A percentile compares a stretch with the other conserved stretches of the same genome.
These are phyloP conservation scores for Phytopythium cucurbitacearum DNA, from an alignment of 352 stramenopile species.

Conservation along the genomic window DNA sequence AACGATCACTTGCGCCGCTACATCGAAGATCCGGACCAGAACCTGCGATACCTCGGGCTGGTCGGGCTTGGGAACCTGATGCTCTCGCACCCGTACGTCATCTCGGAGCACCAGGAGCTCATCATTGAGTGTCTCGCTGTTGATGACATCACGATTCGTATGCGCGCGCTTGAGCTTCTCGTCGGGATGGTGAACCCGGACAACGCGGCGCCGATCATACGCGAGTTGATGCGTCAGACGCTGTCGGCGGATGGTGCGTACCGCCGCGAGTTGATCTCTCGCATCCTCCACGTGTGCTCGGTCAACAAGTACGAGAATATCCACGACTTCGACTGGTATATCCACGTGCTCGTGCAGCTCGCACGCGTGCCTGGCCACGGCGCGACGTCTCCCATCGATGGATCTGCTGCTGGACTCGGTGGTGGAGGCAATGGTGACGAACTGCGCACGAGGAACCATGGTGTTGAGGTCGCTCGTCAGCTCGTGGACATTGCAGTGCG, in stretches of 20 bases:
- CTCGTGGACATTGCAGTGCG: conserved; percentile 96
- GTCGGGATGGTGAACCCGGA: conserved; percentile 94
- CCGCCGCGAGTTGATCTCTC: conserved; percentile 93
- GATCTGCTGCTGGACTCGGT: conserved; percentile 25
- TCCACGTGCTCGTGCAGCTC: conserved; percentile 95
- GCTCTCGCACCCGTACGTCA: conserved; percentile 92
- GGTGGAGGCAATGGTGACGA: conserved; percentile 26
- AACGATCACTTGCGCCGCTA: conserved; percentile 95
- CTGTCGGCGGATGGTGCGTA: conserved; percentile 92
- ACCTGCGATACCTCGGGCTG: conserved; percentile 98
- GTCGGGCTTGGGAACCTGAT: conserved; percentile 97
- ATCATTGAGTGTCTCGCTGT: conserved; percentile 97
- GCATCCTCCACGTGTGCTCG: conserved; percentile 96
- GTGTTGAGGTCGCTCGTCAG: conserved; percentile 90
- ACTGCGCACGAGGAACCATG: conserved; percentile 24
- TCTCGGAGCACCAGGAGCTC: conserved; percentile 93
- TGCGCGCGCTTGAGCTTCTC: conserved; percentile 95
- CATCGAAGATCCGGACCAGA: conserved; percentile 98
- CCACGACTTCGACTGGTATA: conserved; percentile 98
- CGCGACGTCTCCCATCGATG: conserved; percentile 22
- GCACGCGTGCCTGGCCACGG: conserved; percentile 85
- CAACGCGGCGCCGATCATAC: conserved; percentile 96
- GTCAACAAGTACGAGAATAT: conserved; percentile 98
- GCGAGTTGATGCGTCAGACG: conserved; percentile 95
- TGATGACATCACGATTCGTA: conserved; percentile 98